Conservation (phyloP, 2,329 filamentous ascomycete species). For the Trichoderma sp. region DNA sequence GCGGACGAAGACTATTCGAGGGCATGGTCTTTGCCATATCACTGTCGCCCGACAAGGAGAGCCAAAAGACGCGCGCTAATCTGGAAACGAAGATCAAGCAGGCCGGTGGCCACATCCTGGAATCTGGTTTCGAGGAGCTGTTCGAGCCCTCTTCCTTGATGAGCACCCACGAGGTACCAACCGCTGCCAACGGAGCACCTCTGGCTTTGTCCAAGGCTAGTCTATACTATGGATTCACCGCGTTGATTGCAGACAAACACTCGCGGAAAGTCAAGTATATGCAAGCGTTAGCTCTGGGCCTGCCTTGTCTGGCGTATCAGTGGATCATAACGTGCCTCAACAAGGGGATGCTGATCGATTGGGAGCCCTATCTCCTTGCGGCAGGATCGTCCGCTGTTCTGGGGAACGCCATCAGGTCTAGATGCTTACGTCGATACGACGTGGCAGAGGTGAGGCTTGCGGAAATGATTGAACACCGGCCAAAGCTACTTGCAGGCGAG, state of each 20-base stretch:
- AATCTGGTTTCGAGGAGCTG: slow-evolving; percentile 77
- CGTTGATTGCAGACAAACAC: slow-evolving; percentile 82
- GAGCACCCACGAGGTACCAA: slow-evolving; percentile 38
- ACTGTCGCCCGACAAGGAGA: slow-evolving; percentile 54
- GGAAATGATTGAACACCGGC: slow-evolving; percentile 60
- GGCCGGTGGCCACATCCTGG: slow-evolving; percentile 72
- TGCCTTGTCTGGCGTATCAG: slow-evolving; percentile 80
- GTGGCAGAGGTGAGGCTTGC: slow-evolving; percentile 58
- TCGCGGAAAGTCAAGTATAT: slow-evolving; percentile 90
- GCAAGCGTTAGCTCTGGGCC: slow-evolving; percentile 85
- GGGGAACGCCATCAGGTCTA: slow-evolving; percentile 74
- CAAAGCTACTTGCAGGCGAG: slow-evolving; percentile 64
- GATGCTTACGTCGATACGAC: slow-evolving; percentile 65
- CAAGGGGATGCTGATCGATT: slow-evolving; percentile 65
- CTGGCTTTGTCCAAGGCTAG: slow-evolving; percentile 59
- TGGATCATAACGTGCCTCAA: slow-evolving; percentile 78
- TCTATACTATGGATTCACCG: slow-evolving; percentile 70
- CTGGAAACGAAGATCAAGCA: slow-evolving; percentile 65
- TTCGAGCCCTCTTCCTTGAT: slow-evolving; percentile 59
- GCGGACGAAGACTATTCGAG: slow-evolving; percentile 58
- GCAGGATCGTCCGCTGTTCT: slow-evolving; percentile 80
- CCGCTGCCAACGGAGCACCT: slow-evolving; percentile 37
- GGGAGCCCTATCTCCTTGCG: slow-evolving; percentile 80
- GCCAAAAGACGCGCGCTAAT: slow-evolving; percentile 45
- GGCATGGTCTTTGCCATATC: slow-evolving; percentile 89